Evolutionary conservation across 2,329 filamentous ascomycete genomes (phyloP), one percentile per base, ranked within the genome.

Genomic region (Cordyceps cicadae): DNA sequence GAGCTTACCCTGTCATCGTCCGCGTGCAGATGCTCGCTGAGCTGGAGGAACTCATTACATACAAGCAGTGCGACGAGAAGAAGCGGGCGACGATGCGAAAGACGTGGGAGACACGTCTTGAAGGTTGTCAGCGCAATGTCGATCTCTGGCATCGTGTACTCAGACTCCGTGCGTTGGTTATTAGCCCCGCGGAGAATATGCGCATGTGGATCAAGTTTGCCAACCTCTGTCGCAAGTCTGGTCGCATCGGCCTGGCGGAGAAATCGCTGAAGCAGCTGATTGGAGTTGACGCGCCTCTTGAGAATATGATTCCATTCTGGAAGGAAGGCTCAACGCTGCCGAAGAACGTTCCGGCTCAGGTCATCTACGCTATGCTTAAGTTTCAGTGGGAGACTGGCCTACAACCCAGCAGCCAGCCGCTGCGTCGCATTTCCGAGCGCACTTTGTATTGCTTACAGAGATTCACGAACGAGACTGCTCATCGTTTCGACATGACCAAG

Each of bases 181-280:
- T 97, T 63, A 87, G 87, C 0, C 93, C 95, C 0, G 85, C 85
- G 39, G 92, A 99, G 72, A 97, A 97, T 69, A 91, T 96, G 80
- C 90, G 96, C 69, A 99, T 99, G 92, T 97, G 92, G 87, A 97
- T 99, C 79, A 99, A 99, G 72, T 99, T 97, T 72, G 90, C 94
- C 68, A 99, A 97, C 68, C 84, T 99, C 6, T 99, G 95, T 74
- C 89, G 95, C 68, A 99, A 99, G 74, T 96, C 93, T 50, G 89
- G 91, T 62, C 88, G 94, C 34, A 92, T 93, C 81, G 93, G 94
- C 11, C 83, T 99, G 54, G 94, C 94, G 0, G 94, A 99, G 76
- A 95, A 96, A 76, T 95, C 92, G 12, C 78, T 99, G 58, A 92
- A 94, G 71, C 90, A 91, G 63, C 80, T 99, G n/a, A 88, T 97